Evolutionary conservation across 352 stramenopile genomes (phyloP).

Genomic region (Globisporangium orthogonon): DNA sequence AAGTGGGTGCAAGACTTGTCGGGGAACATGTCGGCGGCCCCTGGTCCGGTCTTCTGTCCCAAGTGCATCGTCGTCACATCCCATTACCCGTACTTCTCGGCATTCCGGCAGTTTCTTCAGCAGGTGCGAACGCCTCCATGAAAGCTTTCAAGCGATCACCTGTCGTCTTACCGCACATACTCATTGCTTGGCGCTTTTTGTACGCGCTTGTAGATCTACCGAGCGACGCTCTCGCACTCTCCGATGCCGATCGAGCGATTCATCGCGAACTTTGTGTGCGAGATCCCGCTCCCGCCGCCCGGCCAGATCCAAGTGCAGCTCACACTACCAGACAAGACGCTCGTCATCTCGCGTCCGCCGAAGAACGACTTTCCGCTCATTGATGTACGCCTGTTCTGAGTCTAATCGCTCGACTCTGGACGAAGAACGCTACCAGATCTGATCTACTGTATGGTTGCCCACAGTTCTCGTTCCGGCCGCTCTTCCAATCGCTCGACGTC

Average conservation of each 20-base stretch:
- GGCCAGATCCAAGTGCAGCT: conserved; percentile 89
- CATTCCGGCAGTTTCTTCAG: conserved; percentile 94
- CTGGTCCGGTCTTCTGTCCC: conserved; percentile 81
- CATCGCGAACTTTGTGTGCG: conserved; percentile 94
- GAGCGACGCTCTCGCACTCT: conserved; percentile 74
- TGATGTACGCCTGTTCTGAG: conserved; percentile 41
- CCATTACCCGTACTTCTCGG: conserved; percentile 94
- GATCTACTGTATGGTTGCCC: background rate
- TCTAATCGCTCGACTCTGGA: background rate
- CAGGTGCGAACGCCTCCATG: conserved; percentile 52
- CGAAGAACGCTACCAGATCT: too few relatives aligned
- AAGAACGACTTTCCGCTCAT: conserved; percentile 90
- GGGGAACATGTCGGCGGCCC: conserved; percentile 27
- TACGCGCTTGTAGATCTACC: conserved; percentile 49
- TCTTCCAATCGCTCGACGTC: conserved; percentile 91
- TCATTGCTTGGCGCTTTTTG: background rate
- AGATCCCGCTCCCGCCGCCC: conserved; percentile 93
- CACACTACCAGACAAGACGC: conserved; percentile 77
- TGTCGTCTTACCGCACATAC: background rate
- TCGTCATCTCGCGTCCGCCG: conserved; percentile 84
- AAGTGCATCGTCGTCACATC: conserved; percentile 93
- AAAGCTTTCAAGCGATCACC: too few relatives aligned
- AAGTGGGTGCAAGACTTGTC: conserved; percentile 74
- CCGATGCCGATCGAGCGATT: conserved; percentile 96
- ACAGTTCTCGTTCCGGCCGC: conserved; percentile 89